A percentile compares a stretch with the other conserved stretches of the same genome.
These are phyloP conservation scores for Cutaneotrichosporon curvatum DNA, from an alignment of 1,284 basidiomycete species.

Conservation along the genomic window DNA sequence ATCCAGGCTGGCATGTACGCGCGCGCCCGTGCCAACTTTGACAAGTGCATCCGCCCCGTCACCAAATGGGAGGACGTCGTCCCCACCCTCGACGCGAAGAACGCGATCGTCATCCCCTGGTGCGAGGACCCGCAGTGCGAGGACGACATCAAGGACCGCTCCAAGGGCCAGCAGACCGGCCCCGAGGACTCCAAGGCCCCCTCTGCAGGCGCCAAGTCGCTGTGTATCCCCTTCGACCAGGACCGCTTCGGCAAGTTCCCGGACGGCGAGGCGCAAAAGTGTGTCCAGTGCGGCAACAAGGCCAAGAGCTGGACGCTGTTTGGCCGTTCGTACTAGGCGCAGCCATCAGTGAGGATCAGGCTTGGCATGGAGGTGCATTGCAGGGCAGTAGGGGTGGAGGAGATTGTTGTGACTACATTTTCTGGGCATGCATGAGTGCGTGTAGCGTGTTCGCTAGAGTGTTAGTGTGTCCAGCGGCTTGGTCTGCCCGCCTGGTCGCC, in stretches of 20 bases:
- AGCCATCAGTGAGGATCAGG: no score
- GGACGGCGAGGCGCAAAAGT: conserved; percentile 72
- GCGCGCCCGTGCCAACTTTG: conserved; percentile 69
- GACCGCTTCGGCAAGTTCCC: conserved; percentile 58
- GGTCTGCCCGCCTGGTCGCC: no score
- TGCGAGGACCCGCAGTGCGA: conserved; percentile 91
- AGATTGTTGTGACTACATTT: no score
- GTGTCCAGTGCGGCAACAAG: conserved; percentile 71
- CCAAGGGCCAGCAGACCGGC: conserved; percentile 51
- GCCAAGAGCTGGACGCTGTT: conserved; percentile 92
- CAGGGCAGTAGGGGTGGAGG: no score
- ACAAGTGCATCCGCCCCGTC: conserved; percentile 64
- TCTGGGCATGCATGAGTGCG: no score
- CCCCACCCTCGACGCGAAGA: conserved; percentile 81
- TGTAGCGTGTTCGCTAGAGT: no score
- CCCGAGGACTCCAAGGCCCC: conserved; percentile 89
- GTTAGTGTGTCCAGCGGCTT: no score
- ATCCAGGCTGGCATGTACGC: conserved; percentile 88
- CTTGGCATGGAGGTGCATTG: no score
- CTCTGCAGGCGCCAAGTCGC: conserved; percentile 95
- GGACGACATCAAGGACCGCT: conserved; percentile 96
- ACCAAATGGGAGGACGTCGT: conserved; percentile 88
- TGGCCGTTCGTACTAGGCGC: conserved; percentile 51
- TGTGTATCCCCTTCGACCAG: conserved; percentile 96
- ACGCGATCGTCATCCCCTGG: conserved; percentile 88